A percentile compares a stretch with the other conserved stretches of the same genome.
Conservation (phyloP, 495 filamentous ascomycete species). For the Trypethelium eluteriae region DNA sequence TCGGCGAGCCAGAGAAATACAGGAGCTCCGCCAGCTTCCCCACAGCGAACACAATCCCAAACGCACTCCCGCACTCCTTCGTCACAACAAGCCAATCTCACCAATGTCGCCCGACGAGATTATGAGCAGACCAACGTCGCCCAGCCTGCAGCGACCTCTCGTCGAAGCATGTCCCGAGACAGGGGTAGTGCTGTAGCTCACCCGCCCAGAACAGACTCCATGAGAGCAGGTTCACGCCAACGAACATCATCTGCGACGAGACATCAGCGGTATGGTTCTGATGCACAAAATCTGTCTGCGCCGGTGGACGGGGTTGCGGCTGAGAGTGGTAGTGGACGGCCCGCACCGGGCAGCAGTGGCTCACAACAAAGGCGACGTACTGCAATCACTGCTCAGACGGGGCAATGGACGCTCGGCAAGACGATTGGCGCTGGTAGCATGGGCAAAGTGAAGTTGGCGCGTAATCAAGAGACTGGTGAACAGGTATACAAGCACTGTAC, state of each 20-base stretch:
- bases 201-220: slow-evolving; percentile 46
- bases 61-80: slow-evolving; percentile 45
- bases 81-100: slow-evolving; percentile 44
- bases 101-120: slow-evolving; percentile 50
- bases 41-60: slow-evolving; percentile 42
- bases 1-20: slow-evolving; percentile 46
- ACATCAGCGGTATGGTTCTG: slow-evolving; percentile 25
- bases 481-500: slow-evolving; percentile 34
- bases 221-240: slow-evolving; percentile 36
- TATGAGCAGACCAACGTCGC: slow-evolving; percentile 50
- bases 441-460: slow-evolving; percentile 95
- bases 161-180: slow-evolving; percentile 50
- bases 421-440: slow-evolving; percentile 97
- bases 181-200: slow-evolving; percentile 43
- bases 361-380: slow-evolving; percentile 58
- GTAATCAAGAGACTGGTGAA: slow-evolving; percentile 66
- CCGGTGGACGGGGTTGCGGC: slow-evolving; percentile 34
- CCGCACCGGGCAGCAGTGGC: slow-evolving; percentile 37
- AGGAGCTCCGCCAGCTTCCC: slow-evolving; percentile 32
- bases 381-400: slow-evolving; percentile 72
- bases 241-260: slow-evolving; percentile 44
- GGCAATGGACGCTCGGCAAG: slow-evolving; percentile 89
- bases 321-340: slow-evolving; percentile 35
- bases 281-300: not conserved
- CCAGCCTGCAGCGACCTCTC: slow-evolving; percentile 40